Evolutionary conservation across 768 basidiomycete species (phyloP).

Genomic region (Rhodotorula diobovata): DNA sequence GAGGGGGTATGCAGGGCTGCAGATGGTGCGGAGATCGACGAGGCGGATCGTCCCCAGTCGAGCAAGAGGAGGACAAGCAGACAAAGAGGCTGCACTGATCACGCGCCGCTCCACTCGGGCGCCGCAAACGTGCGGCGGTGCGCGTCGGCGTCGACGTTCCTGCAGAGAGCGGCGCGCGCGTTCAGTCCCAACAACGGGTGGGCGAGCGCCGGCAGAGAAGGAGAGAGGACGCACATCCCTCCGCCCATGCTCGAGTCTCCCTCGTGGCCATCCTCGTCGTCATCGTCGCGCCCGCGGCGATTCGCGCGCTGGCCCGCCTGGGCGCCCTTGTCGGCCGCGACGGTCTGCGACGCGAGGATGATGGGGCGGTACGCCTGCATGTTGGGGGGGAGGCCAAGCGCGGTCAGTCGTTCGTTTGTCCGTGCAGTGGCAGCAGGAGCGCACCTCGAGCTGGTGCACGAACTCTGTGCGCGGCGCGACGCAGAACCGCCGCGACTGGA

Average conservation of each 20-base stretch:
- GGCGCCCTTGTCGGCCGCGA: slow-evolving; percentile 55
- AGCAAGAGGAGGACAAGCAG: neutral
- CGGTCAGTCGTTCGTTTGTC: neutral
- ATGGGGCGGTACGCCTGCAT: slow-evolving; percentile 86
- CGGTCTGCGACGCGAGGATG: slow-evolving; percentile 69
- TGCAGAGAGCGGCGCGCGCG: neutral
- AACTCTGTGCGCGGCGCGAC: slow-evolving; percentile 90
- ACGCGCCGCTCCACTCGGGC: slow-evolving; percentile 7
- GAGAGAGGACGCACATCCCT: neutral
- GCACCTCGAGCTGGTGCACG: slow-evolving; percentile 77
- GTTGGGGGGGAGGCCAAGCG: too few species aligned
- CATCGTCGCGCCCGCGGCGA: slow-evolving; percentile 59
- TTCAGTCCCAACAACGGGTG: neutral
- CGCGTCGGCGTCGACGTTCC: neutral
- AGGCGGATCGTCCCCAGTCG: too few species aligned
- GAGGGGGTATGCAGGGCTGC: neutral
- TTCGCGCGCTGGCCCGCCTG: slow-evolving; percentile 51
- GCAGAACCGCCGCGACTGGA: slow-evolving; percentile 66
- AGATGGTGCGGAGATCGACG: neutral
- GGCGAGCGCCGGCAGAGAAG: too few species aligned
- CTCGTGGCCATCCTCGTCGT: slow-evolving; percentile 67
- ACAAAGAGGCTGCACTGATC: neutral
- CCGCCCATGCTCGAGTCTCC: slow-evolving; percentile 44
- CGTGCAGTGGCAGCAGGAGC: slow-evolving; percentile 47
- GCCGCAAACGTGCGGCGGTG: neutral